Percentiles rank a stretch among this genome's conserved stretches.
Evolutionary conservation across 768 basidiomycete species (phyloP).

Genomic region (Clavulina sp.): DNA sequence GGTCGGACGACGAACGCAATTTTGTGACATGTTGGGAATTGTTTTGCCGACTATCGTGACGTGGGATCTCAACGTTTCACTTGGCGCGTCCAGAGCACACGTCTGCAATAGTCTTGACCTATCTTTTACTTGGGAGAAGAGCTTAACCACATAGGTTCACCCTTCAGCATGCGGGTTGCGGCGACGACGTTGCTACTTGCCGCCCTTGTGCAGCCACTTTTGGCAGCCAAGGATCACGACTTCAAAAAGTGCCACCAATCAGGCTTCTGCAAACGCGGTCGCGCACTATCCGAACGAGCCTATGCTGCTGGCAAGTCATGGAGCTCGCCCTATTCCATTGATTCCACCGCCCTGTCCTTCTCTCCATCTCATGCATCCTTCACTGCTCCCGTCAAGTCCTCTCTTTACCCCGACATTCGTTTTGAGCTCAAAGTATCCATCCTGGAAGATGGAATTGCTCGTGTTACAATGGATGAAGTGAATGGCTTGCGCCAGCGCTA

Average conservation of each 20-base stretch:
- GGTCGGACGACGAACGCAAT: too few species aligned
- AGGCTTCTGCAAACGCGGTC: conserved; percentile 85
- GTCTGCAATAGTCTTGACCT: too few species aligned
- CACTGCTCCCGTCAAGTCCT: conserved; percentile 58
- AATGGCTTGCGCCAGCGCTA: conserved; percentile 66
- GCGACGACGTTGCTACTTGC: too few species aligned
- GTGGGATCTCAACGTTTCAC: too few species aligned
- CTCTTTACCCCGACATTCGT: conserved; percentile 65
- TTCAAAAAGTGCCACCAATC: conserved; percentile 93
- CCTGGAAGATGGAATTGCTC: conserved; percentile 72
- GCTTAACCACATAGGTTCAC: too few species aligned
- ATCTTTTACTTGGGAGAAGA: too few species aligned
- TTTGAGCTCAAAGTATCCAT: conserved; percentile 72
- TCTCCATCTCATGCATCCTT: conserved; percentile 38
- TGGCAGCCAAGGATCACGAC: conserved; percentile 40
- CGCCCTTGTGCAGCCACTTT: conserved; percentile 5
- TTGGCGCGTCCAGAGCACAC: too few species aligned
- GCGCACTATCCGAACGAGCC: conserved; percentile 64
- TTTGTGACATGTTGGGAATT: too few species aligned
- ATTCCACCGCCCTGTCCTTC: conserved; percentile 34
- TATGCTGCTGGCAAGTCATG: conserved; percentile 39
- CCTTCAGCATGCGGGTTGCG: too few species aligned
- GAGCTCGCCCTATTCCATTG: conserved; percentile 76
- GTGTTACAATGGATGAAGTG: conserved; percentile 87
- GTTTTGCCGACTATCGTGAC: too few species aligned